Evolutionary conservation across 1,284 basidiomycete species (phyloP).

Genomic region (Naganishia sp.): DNA sequence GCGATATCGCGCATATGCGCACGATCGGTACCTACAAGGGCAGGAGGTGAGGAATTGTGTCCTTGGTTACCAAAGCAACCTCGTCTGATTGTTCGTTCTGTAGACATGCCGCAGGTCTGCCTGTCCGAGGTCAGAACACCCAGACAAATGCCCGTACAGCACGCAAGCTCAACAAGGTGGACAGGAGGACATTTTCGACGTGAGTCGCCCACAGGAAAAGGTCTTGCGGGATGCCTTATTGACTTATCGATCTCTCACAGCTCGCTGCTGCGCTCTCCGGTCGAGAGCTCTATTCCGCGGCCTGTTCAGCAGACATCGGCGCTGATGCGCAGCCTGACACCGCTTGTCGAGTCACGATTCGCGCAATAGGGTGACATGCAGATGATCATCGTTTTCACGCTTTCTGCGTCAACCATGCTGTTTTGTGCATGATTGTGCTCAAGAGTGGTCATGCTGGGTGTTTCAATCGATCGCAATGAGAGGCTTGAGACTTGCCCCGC

Average conservation of each 20-base stretch:
- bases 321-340: slow-evolving; percentile 10
- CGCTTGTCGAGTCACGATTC: slow-evolving; percentile 13
- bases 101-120: slow-evolving; percentile 58
- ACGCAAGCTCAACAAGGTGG: slow-evolving; percentile 57
- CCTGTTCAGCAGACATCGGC: slow-evolving; percentile 13
- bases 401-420: too few relatives aligned
- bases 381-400: background rate
- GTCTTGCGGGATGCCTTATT: background rate
- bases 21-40: slow-evolving; percentile 59
- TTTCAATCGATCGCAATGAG: too few relatives aligned
- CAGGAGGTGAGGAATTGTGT: slow-evolving; percentile 43
- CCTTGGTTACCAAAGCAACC: too few relatives aligned
- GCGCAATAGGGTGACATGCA: background rate
- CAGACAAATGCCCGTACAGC: slow-evolving; percentile 59
- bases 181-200: slow-evolving; percentile 35
- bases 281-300: background rate
- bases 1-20: slow-evolving; percentile 59
- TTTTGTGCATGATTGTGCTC: background rate
- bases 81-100: background rate
- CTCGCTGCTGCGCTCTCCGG: background rate
- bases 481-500: too few relatives aligned
- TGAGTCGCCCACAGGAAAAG: background rate
- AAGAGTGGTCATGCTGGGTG: too few relatives aligned
- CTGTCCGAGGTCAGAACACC: slow-evolving; percentile 60
- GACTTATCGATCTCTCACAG: background rate